Evolutionary conservation across 1,284 basidiomycete genomes (phyloP).

Genomic region (Tremellales sp.): DNA sequence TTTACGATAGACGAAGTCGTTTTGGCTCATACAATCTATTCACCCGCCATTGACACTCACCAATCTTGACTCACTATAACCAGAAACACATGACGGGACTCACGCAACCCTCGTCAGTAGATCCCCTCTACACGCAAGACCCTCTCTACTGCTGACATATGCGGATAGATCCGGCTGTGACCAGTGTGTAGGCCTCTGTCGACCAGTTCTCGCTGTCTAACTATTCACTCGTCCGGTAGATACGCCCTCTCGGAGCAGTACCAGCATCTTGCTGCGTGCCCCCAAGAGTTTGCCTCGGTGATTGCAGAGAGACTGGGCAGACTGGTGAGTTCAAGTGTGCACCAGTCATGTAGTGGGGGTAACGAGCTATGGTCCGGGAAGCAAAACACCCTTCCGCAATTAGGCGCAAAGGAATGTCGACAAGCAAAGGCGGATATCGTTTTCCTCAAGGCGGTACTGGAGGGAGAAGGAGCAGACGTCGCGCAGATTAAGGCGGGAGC

Average conservation of each 20-base stretch:
- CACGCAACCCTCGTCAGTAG: no score
- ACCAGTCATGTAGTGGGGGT: neutral
- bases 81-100: no score
- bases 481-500: conserved; percentile 19
- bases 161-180: no score
- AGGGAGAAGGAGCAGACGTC: conserved; percentile 8
- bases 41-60: no score
- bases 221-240: no score
- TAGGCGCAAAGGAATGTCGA: conserved; percentile 12
- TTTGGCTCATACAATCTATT: no score
- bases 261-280: conserved; percentile 10
- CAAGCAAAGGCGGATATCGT: conserved; percentile 26
- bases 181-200: no score
- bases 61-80: no score
- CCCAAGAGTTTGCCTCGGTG: conserved; percentile 10
- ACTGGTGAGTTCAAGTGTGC: conserved; percentile 13
- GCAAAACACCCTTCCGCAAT: conserved; percentile 19
- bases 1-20: no score
- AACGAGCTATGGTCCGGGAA: neutral
- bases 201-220: no score
- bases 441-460: conserved; percentile 17
- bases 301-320: conserved; percentile 12
- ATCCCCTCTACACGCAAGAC: no score
- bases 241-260: conserved; percentile 16
- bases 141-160: no score